Conservation (phyloP, 2,329 filamentous ascomycete genomes). For the Aphanoascus verrucosus region DNA sequence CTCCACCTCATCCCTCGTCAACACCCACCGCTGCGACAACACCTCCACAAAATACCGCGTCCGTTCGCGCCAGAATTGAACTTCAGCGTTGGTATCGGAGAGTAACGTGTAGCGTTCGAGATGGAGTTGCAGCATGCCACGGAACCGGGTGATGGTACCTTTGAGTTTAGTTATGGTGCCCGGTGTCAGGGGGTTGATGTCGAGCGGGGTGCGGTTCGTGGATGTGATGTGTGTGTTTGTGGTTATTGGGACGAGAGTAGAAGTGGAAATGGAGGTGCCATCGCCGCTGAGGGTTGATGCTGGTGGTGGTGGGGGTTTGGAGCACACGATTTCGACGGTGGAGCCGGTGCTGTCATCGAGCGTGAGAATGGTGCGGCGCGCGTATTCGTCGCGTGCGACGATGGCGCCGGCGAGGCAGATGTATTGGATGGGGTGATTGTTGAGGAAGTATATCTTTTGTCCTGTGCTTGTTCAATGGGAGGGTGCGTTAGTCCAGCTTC, state of each 20-base stretch:
- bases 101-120: constrained; percentile 44
- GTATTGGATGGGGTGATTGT: constrained; percentile 68
- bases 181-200: constrained; percentile 37
- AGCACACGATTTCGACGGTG: constrained; percentile 46
- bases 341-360: constrained; percentile 53
- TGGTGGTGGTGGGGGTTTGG: constrained; percentile 26
- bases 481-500: no score
- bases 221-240: constrained; percentile 11
- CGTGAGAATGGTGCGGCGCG: constrained; percentile 43
- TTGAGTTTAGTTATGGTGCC: constrained; percentile 48
- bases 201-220: constrained; percentile 29
- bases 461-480: constrained; percentile 26
- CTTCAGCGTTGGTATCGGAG: constrained; percentile 45
- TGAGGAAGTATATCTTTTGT: constrained; percentile 52
- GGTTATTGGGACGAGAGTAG: neutral
- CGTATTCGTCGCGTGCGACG: constrained; percentile 49
- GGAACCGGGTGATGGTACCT: constrained; percentile 45
- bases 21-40: constrained; percentile 44
- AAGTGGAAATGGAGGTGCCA: neutral
- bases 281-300: neutral
- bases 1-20: constrained; percentile 37
- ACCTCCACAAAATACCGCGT: constrained; percentile 41
- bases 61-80: constrained; percentile 43
- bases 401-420: constrained; percentile 60
- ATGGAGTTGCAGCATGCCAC: constrained; percentile 42